phyloP scores from a whole-genome alignment of 169 alveolate genomes.

The Plasmodium gaboni region DNA sequence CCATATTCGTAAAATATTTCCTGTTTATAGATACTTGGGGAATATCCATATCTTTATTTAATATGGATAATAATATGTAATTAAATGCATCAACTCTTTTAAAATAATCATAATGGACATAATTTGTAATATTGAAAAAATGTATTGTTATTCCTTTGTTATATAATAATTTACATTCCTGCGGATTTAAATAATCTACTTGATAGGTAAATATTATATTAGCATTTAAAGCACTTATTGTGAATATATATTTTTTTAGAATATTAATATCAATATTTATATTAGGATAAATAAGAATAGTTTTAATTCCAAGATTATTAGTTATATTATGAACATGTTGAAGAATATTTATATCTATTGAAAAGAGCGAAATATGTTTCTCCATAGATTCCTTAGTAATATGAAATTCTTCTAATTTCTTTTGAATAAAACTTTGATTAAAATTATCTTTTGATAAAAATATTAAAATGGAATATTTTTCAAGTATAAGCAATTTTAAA shows the following conservation, averaged over 20 bases:
- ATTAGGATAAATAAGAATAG: slow-evolving; percentile 50
- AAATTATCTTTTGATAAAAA: slow-evolving; percentile 34
- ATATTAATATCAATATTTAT: slow-evolving; percentile 20
- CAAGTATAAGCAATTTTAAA: slow-evolving; percentile 31
- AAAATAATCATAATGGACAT: slow-evolving; percentile 58
- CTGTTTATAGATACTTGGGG: slow-evolving; percentile 44
- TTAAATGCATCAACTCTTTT: slow-evolving; percentile 49
- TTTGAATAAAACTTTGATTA: slow-evolving; percentile 18
- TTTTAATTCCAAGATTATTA: slow-evolving; percentile 39
- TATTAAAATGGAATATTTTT: slow-evolving; percentile 25
- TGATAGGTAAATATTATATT: slow-evolving; percentile 23
- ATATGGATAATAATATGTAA: slow-evolving; percentile 42
- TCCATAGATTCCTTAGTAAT: slow-evolving; percentile 16
- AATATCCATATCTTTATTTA: slow-evolving; percentile 51
- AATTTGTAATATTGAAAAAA: slow-evolving; percentile 57
- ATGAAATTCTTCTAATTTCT: slow-evolving; percentile 38
- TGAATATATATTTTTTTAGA: slow-evolving; percentile 43
- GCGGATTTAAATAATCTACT: slow-evolving; percentile 64
- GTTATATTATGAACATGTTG: slow-evolving; percentile 50
- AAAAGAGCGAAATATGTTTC: slow-evolving; percentile 34
- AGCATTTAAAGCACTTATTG: slow-evolving; percentile 61
- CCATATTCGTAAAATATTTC: slow-evolving; percentile 41
- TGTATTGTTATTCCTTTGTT: slow-evolving; percentile 48
- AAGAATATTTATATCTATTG: slow-evolving; percentile 28
- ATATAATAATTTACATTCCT: slow-evolving; percentile 49